Percentiles rank a stretch among this genome's conserved stretches.
These are phyloP conservation scores for Amylocystis lapponica DNA, from an alignment of 768 basidiomycete genomes.

Conservation along the genomic window DNA sequence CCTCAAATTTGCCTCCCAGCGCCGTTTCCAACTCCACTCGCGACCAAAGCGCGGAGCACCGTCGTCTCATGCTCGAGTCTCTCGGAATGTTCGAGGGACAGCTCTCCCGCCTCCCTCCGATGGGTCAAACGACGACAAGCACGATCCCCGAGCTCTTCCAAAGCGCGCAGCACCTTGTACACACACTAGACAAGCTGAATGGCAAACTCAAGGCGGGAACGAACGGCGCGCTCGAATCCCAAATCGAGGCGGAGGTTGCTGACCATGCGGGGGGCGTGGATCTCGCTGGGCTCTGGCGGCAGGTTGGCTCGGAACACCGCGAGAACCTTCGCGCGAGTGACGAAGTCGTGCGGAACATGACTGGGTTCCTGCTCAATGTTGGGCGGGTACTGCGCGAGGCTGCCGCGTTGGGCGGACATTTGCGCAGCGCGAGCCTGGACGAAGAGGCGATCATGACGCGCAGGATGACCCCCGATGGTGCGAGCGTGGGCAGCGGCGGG, in stretches of 20 bases:
- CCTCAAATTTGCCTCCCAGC: neutral
- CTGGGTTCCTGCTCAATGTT: constrained; percentile 69
- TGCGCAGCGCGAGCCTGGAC: constrained; percentile 48
- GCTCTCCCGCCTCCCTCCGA: constrained; percentile 47
- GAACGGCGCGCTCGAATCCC: constrained; percentile 57
- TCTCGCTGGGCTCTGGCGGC: constrained; percentile 57
- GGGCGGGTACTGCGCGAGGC: constrained; percentile 65
- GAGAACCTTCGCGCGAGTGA: constrained; percentile 70
- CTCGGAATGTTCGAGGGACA: constrained; percentile 66
- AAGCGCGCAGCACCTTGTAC: constrained; percentile 58
- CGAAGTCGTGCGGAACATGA: constrained; percentile 72
- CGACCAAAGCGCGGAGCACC: constrained; percentile 44
- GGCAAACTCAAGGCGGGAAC: constrained; percentile 51
- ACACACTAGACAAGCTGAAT: constrained; percentile 63
- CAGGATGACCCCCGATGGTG: constrained; percentile 30
- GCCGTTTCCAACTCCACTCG: constrained; percentile 4
- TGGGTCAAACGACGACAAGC: constrained; percentile 32
- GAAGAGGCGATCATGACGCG: constrained; percentile 41
- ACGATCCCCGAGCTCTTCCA: constrained; percentile 50
- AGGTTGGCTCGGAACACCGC: constrained; percentile 65
- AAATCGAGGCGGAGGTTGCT: constrained; percentile 72
- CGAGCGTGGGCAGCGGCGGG: constrained; percentile 29
- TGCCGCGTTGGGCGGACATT: constrained; percentile 33
- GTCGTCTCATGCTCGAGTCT: constrained; percentile 64
- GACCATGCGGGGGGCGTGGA: constrained; percentile 29